These are phyloP conservation scores for Phenoliferia sp. DNA, from an alignment of 1,284 basidiomycete species.

Conservation along the genomic window DNA sequence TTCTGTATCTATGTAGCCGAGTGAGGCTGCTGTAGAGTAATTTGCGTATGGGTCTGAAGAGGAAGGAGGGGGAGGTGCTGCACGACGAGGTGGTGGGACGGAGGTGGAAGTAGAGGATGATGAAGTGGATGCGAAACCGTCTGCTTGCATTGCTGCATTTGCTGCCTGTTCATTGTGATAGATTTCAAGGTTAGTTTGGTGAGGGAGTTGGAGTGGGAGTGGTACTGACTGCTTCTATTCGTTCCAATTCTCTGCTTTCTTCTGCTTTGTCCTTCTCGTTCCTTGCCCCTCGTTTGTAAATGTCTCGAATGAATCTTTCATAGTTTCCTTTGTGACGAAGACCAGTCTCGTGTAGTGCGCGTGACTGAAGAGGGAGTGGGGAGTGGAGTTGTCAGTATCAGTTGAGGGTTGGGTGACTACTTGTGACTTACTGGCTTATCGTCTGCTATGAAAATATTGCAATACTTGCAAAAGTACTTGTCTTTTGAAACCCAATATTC, in stretches of 20 bases:
- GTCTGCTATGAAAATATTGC: conserved; percentile 85
- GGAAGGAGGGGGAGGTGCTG: conserved; percentile 45
- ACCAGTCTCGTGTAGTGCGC: conserved; percentile 87
- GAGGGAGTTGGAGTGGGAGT: background rate
- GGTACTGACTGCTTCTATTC: conserved; percentile 68
- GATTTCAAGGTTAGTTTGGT: background rate
- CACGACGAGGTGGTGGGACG: conserved; percentile 44
- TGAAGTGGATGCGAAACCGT: conserved; percentile 24
- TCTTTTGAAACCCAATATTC: conserved; percentile 50
- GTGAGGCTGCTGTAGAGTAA: conserved; percentile 77
- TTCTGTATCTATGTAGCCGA: conserved; percentile 66
- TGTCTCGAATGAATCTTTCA: conserved; percentile 80
- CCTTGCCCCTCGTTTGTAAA: conserved; percentile 91
- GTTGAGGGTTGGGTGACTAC: background rate
- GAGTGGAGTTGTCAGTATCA: background rate
- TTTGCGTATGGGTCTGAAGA: conserved; percentile 69
- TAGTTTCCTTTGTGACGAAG: conserved; percentile 90
- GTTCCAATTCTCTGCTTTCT: conserved; percentile 77
- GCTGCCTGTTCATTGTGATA: conserved; percentile 36
- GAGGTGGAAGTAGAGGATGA: too few species aligned
- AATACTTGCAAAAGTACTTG: conserved; percentile 59
- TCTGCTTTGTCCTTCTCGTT: conserved; percentile 78
- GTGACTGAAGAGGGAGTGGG: conserved; percentile 52
- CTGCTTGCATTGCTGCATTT: conserved; percentile 34
- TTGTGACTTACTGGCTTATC: conserved; percentile 61